Conservation (phyloP, 2,329 filamentous ascomycete species). For the Aspergillus sp. region DNA sequence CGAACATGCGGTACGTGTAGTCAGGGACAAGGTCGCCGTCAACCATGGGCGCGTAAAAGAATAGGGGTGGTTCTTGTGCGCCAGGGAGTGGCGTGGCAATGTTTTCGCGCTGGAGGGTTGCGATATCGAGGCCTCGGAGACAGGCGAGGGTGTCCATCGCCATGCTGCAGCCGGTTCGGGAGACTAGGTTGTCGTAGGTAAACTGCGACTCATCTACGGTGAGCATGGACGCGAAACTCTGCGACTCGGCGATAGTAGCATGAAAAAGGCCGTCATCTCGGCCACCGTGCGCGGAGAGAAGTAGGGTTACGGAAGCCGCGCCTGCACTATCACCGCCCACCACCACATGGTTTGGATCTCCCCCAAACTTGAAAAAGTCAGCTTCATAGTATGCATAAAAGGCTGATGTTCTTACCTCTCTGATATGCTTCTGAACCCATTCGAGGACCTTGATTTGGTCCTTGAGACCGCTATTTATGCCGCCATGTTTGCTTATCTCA, state of each 20-base stretch:
- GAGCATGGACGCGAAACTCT: constrained; percentile 52
- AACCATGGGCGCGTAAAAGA: constrained; percentile 53
- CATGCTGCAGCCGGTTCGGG: constrained; percentile 48
- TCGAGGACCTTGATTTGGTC: constrained; percentile 69
- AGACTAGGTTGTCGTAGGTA: constrained; percentile 52
- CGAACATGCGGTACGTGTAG: constrained; percentile 51
- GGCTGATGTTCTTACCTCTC: constrained; percentile 32
- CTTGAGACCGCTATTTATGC: constrained; percentile 67
- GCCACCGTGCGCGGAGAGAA: constrained; percentile 58
- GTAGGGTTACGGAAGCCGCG: constrained; percentile 61
- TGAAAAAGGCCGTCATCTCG: constrained; percentile 51
- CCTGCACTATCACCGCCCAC: constrained; percentile 70
- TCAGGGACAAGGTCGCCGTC: constrained; percentile 53
- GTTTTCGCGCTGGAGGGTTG: constrained; percentile 47
- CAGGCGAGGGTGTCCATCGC: constrained; percentile 47
- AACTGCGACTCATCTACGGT: constrained; percentile 51
- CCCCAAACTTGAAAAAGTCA: constrained; percentile 57
- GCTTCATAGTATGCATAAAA: background rate
- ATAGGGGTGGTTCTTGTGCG: constrained; percentile 45
- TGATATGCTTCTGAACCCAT: constrained; percentile 69
- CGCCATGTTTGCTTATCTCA: constrained; percentile 51
- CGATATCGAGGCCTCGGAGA: constrained; percentile 47
- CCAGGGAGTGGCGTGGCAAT: constrained; percentile 48
- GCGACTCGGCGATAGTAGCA: constrained; percentile 55
- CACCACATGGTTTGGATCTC: constrained; percentile 66